Conservation (phyloP, 2,329 filamentous ascomycete species). For the Epicoccum sorghinum region DNA sequence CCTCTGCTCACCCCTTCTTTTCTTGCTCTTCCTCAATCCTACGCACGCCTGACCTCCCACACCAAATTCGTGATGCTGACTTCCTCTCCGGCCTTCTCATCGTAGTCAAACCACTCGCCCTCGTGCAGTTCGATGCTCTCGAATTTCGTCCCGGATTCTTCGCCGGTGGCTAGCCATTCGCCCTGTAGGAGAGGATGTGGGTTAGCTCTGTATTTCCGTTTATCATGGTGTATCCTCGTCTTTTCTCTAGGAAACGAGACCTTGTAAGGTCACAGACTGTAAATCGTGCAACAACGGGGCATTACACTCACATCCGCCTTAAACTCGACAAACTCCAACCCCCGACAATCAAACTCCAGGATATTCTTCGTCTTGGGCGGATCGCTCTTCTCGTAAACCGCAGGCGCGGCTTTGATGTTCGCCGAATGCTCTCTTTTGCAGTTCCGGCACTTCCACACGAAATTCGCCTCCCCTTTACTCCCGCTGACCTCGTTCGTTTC, state of each 20-base stretch:
- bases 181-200: constrained; percentile 66
- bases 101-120: constrained; percentile 97
- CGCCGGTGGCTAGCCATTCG: constrained; percentile 84
- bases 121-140: constrained; percentile 80
- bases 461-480: constrained; percentile 94
- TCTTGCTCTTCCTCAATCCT: neutral
- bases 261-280: too few species aligned
- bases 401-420: constrained; percentile 76
- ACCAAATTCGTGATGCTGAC: constrained; percentile 89
- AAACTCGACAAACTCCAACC: constrained; percentile 90
- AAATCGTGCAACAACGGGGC: too few species aligned
- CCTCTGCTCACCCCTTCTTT: neutral
- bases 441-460: constrained; percentile 99
- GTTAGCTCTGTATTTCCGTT: too few species aligned
- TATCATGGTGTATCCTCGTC: too few species aligned
- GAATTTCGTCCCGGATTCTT: constrained; percentile 83
- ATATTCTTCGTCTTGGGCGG: constrained; percentile 79
- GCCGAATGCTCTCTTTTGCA: constrained; percentile 95
- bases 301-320: constrained; percentile 73
- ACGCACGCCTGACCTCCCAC: constrained; percentile 82
- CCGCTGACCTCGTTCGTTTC: constrained; percentile 90
- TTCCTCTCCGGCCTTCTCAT: constrained; percentile 90
- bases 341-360: constrained; percentile 90
- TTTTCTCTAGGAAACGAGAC: too few species aligned
- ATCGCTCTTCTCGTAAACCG: constrained; percentile 71